These are phyloP conservation scores for Cystofilobasidium macerans DNA, from an alignment of 768 basidiomycete genomes.

Conservation along the genomic window DNA sequence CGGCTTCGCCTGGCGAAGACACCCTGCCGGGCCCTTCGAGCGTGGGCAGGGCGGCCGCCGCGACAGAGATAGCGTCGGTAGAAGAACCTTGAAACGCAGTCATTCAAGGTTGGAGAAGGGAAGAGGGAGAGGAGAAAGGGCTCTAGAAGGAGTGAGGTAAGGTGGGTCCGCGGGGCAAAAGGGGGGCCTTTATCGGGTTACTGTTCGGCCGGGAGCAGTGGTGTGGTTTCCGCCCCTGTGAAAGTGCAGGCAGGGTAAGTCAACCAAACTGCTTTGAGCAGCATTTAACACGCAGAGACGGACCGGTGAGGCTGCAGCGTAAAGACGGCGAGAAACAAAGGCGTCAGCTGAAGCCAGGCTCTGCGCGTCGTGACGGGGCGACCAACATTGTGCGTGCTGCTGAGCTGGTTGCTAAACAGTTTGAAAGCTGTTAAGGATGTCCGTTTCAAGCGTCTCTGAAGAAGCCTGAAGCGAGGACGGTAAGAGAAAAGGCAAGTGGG, in stretches of 20 bases:
- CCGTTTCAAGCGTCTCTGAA: neutral
- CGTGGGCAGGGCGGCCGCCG: conserved; percentile 7
- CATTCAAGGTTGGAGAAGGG: too few relatives aligned
- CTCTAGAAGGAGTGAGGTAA: neutral
- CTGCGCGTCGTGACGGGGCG: neutral
- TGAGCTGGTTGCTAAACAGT: conserved; percentile 18
- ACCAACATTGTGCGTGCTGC: conserved; percentile 14
- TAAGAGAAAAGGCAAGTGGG: neutral
- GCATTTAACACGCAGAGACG: neutral
- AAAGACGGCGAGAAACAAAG: neutral
- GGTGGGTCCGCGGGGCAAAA: neutral
- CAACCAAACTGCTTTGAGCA: neutral
- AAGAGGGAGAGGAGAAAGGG: conserved; percentile 3
- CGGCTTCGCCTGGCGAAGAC: neutral
- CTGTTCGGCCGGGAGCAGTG: conserved; percentile 9
- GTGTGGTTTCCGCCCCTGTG: conserved; percentile 17
- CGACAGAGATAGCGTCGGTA: too few relatives aligned
- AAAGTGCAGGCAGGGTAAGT: neutral
- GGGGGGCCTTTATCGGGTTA: neutral
- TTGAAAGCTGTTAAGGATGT: neutral
- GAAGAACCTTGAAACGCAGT: too few relatives aligned
- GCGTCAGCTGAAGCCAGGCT: neutral
- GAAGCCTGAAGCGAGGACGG: neutral
- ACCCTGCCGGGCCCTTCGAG: neutral
- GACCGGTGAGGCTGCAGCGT: conserved; percentile 16